Conservation (phyloP, 73 alveolate species). For the Paramecium primaurelia region DNA sequence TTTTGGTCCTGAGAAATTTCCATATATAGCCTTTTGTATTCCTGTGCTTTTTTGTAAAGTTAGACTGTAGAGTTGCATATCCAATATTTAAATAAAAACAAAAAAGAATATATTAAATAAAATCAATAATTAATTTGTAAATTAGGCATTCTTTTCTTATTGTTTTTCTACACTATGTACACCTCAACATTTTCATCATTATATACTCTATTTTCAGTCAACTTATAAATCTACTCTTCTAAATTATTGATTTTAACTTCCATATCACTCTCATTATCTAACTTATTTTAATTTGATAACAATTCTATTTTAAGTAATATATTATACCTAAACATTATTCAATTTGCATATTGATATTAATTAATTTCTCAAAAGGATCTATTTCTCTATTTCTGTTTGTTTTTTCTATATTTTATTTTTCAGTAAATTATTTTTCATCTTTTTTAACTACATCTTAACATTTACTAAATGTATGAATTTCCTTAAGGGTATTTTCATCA, state of each 20-base stretch:
- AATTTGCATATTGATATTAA: background rate
- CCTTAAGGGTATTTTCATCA: background rate
- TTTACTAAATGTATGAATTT: background rate
- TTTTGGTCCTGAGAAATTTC: constrained; percentile 97
- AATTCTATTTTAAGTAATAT: background rate
- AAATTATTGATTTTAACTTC: background rate
- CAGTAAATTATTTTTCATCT: background rate
- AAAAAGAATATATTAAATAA: background rate
- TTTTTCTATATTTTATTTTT: background rate
- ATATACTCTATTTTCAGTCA: background rate
- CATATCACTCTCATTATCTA: background rate
- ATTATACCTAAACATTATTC: background rate
- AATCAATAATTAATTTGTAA: background rate
- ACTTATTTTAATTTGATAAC: background rate
- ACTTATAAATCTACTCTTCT: background rate
- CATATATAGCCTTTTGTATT: constrained; percentile 95
- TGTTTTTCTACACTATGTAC: background rate
- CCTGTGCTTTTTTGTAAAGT: constrained; percentile 91
- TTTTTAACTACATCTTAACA: background rate
- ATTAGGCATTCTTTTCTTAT: background rate
- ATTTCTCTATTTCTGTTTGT: background rate
- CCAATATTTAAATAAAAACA: constrained; percentile 11
- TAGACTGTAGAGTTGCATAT: constrained; percentile 91
- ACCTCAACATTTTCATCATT: constrained; percentile 36
- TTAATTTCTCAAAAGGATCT: background rate